A percentile compares a stretch with the other conserved stretches of the same genome.
phyloP scores from a whole-genome alignment of 495 filamentous ascomycete genomes.

The Aspergillus mulundensis region DNA sequence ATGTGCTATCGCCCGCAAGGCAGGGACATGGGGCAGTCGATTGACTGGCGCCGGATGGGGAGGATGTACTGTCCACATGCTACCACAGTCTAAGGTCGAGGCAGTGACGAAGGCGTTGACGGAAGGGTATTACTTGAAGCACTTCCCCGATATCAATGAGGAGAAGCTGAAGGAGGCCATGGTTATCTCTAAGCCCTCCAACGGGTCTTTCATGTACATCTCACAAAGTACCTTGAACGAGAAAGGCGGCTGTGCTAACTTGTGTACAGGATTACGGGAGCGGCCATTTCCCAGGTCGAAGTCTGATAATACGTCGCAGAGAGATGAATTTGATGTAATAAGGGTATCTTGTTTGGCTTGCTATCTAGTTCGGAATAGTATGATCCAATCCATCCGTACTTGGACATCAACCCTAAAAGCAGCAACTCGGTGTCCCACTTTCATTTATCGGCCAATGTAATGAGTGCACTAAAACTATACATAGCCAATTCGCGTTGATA shows the following conservation, averaged over 20 bases:
- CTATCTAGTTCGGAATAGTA: conserved; percentile 1
- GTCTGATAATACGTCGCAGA: conserved; percentile 16
- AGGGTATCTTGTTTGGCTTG: neutral
- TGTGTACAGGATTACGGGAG: conserved; percentile 36
- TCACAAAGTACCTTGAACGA: neutral
- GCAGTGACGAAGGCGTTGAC: conserved; percentile 72
- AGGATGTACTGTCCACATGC: conserved; percentile 89
- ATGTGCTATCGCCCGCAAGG: conserved; percentile 69
- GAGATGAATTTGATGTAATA: neutral
- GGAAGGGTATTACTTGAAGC: conserved; percentile 73
- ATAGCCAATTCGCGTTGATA: neutral
- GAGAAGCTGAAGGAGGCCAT: conserved; percentile 76
- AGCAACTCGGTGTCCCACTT: neutral
- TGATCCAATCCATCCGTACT: neutral
- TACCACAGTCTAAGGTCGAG: conserved; percentile 82
- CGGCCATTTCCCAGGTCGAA: conserved; percentile 37
- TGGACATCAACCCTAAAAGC: neutral
- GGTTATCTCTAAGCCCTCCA: conserved; percentile 78
- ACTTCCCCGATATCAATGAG: conserved; percentile 63
- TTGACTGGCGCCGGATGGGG: conserved; percentile 97
- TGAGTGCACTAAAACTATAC: neutral
- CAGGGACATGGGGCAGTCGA: conserved; percentile 79
- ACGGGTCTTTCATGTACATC: conserved; percentile 46
- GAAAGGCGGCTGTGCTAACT: conserved; percentile 11
- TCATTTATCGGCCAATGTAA: neutral